Base-by-base conservation (phyloP, 148 eudicot species). In the Beta vulgaris region DNA sequence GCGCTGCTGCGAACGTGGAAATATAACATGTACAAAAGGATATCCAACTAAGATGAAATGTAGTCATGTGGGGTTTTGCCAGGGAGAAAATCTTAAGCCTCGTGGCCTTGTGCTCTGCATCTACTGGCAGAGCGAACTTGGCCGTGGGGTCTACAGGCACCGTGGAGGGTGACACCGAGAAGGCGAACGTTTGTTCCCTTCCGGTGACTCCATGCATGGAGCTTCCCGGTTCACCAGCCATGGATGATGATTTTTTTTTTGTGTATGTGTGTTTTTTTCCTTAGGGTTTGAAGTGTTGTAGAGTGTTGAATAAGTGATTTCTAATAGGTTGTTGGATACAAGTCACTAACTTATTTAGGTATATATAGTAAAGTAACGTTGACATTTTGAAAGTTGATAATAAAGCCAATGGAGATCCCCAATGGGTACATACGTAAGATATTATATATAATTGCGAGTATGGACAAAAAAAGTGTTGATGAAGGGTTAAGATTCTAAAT, bases 181-280 rank as follows among this genome's bases (percentile, higher is more conserved):
- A 75, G 37, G 84, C 78, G 32, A n/a, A 78, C 4, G 76, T 15
- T 43, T 78, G 87, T 42, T 84, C 84, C 35, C 40, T 68, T 1
- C 86, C 87, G 0, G 87, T 84, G 3, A 84, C 87, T 8, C 87
- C 87, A 64, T 84, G 87, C 87, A 84, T 84, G 1, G 87, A 84
- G 72, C 84, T 84, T 21, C 87, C 87, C 1, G 82, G 87, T 43
- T 77, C 82, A 29, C 75, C 82, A 10, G 68, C 73, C 77, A 61
- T 80, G 4, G 1, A 14, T 9, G 10, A 34, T 11, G 0, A 4
- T 23, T 31, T 39, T 39, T 23, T 34, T 49, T 49, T 53, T 71
- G n/a, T 19, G 18, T n/a, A n/a, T n/a, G n/a, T n/a, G n/a, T n/a
- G n/a, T n/a, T n/a, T n/a, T n/a, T n/a, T n/a, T n/a, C n/a, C n/a